A percentile compares a stretch with the other conserved stretches of the same genome.
These are phyloP conservation scores for Iberis pinnata DNA, from an alignment of 345 rosid genomes.

Conservation along the genomic window DNA sequence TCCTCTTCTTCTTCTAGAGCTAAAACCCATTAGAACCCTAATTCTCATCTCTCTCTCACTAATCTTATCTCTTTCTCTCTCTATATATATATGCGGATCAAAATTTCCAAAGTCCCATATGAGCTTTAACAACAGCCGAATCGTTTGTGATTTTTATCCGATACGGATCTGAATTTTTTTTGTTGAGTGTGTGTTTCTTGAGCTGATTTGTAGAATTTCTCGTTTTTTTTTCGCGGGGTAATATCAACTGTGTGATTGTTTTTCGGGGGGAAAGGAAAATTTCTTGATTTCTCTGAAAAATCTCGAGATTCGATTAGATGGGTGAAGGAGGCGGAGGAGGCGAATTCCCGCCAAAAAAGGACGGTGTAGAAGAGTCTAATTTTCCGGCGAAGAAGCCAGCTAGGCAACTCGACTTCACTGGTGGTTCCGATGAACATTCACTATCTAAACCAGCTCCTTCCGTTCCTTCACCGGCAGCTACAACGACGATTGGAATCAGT, in stretches of 20 bases:
- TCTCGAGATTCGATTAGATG: conserved; percentile 41
- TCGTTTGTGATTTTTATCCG: conserved; percentile 18
- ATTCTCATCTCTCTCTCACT: conserved; percentile 10
- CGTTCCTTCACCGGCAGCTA: conserved; percentile 16
- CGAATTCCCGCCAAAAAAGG: conserved; percentile 66
- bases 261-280: conserved; percentile 6
- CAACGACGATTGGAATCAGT: conserved; percentile 5
- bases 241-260: conserved; percentile 13
- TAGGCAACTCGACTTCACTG: conserved; percentile 91
- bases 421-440: conserved; percentile 42
- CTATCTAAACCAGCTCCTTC: conserved; percentile 29
- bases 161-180: conserved; percentile 38
- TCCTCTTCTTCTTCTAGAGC: conserved; percentile 19
- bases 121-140: conserved; percentile 34
- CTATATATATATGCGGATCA: conserved; percentile 25
- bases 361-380: conserved; percentile 20
- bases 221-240: conserved; percentile 14
- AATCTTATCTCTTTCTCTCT: conserved; percentile 13
- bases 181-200: conserved; percentile 17
- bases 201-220: conserved; percentile 32
- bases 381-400: conserved; percentile 72
- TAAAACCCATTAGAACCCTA: conserved; percentile 27
- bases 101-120: conserved; percentile 28
- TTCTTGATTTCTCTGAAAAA: conserved; percentile 13
- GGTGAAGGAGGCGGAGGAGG: conserved; percentile 38